Evolutionary conservation across 805 yeast genomes (phyloP), one percentile per base, ranked within the genome.

Genomic region (Candida coquimbonensis): DNA sequence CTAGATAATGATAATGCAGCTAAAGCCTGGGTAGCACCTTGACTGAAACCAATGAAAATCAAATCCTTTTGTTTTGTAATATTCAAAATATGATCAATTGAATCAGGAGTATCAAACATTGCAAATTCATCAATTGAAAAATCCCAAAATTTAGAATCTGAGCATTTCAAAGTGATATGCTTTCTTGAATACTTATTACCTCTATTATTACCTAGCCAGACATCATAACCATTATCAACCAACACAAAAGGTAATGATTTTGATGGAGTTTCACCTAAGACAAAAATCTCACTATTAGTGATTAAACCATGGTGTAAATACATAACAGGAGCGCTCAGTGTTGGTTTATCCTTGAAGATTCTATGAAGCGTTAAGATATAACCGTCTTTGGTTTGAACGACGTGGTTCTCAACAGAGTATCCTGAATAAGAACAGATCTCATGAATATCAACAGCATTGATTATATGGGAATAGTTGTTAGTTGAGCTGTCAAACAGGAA

Each of bases 111-210:
- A 62, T 90, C 98, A 62, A 79, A 89, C 51, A 87, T 69, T 1
- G 97, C 96, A 69, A 90, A 87, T 61, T 90, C 96, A 64, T 91
- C 97, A 42, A 90, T 71, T 38, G 91, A 81, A 59, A 88, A 90
- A 66, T 89, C 81, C 98, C 98, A 90, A 62, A 89, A 91, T 61
- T 53, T 55, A 4, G 42, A 47, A 1, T 70, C 65, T 26, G 60
- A 63, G 14, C 80, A 72, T 38, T 61, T 62, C 34, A 67, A 60
- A n/a, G 60, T 50, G 14, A 73, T 48, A 63, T 91, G 96, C 55
- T 89, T 89, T 49, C 83, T 81, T 4, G 95, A 83, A 66, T 91
- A 91, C 67, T 91, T 93, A 66, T 91, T 93, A 11, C 96, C 96
- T 47, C 96, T 73, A 59, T 87, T 88, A 63, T 87, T 88, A 1